A percentile compares a stretch with the other conserved stretches of the same genome.
Evolutionary conservation across 1,139 yeast species (phyloP).

Genomic region (Sugiyamaella pinicola): DNA sequence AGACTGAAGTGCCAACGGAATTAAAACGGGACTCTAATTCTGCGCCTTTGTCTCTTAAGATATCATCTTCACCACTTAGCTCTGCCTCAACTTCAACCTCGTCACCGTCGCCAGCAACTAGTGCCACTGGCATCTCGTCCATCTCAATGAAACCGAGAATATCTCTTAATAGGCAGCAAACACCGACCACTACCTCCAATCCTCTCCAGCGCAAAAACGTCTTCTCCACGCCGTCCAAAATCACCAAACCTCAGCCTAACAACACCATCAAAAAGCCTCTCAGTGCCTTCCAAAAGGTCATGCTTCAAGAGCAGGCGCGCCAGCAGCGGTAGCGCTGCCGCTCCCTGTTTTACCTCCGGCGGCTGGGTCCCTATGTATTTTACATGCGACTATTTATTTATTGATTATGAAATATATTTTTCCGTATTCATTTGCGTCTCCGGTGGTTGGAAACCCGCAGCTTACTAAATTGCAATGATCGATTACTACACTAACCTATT

Average conservation of each 20-base stretch:
- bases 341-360: not conserved
- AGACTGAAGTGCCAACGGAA: not conserved
- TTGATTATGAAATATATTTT: too few relatives aligned
- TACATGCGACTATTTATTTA: not conserved
- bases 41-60: slow-evolving; percentile 12
- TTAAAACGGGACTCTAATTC: slow-evolving; percentile 27
- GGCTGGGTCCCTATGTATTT: too few relatives aligned
- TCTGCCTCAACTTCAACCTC: too few relatives aligned
- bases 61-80: too few relatives aligned
- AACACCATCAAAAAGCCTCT: slow-evolving; percentile 23
- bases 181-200: not conserved
- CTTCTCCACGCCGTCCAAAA: slow-evolving; percentile 6
- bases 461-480: too few relatives aligned
- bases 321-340: slow-evolving; percentile 4
- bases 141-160: too few relatives aligned
- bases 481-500: too few relatives aligned
- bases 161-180: too few relatives aligned
- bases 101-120: too few relatives aligned
- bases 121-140: too few relatives aligned
- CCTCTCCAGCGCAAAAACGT: slow-evolving; percentile 13
- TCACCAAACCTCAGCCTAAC: slow-evolving; percentile 13
- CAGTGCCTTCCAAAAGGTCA: slow-evolving; percentile 31
- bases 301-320: slow-evolving; percentile 30
- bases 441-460: too few relatives aligned
- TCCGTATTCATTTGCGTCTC: too few relatives aligned